A percentile compares a stretch with the other conserved stretches of the same genome.
Conservation (phyloP, 768 basidiomycete species). For the Tubosaeta sp. region DNA sequence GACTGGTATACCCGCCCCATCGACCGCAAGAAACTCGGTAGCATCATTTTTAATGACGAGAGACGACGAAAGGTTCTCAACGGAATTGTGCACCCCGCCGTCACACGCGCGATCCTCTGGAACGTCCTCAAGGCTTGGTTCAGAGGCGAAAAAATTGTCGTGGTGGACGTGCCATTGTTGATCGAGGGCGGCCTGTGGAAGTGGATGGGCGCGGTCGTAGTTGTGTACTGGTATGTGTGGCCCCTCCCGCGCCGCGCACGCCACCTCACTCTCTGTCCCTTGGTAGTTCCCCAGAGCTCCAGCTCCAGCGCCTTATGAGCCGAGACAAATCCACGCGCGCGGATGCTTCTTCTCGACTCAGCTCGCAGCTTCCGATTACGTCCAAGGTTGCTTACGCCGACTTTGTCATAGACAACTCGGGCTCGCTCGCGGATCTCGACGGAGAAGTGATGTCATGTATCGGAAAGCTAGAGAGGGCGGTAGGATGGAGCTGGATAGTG, state of each 20-base stretch:
- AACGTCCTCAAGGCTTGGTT: conserved; percentile 69
- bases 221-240: conserved; percentile 80
- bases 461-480: conserved; percentile 38
- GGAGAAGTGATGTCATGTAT: conserved; percentile 40
- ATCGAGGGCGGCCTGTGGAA: conserved; percentile 86
- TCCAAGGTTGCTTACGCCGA: conserved; percentile 85
- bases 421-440: conserved; percentile 63
- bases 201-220: conserved; percentile 77
- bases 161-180: conserved; percentile 89
- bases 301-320: conserved; percentile 75
- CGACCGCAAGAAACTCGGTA: conserved; percentile 79
- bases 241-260: conserved; percentile 3
- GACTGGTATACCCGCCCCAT: conserved; percentile 55
- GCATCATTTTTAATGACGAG: conserved; percentile 79
- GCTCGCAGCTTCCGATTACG: conserved; percentile 75
- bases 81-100: conserved; percentile 85
- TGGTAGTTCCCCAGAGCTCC: conserved; percentile 71
- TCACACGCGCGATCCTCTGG: conserved; percentile 73
- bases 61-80: conserved; percentile 71
- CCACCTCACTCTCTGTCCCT: not conserved
- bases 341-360: conserved; percentile 71
- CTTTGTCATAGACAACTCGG: conserved; percentile 85
- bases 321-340: conserved; percentile 64
- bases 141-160: conserved; percentile 68
- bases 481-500: conserved; percentile 57